Percentiles rank a stretch among this genome's conserved stretches.
These are phyloP conservation scores for Boletus calvinii DNA, from an alignment of 1,284 basidiomycete genomes.

Conservation along the genomic window DNA sequence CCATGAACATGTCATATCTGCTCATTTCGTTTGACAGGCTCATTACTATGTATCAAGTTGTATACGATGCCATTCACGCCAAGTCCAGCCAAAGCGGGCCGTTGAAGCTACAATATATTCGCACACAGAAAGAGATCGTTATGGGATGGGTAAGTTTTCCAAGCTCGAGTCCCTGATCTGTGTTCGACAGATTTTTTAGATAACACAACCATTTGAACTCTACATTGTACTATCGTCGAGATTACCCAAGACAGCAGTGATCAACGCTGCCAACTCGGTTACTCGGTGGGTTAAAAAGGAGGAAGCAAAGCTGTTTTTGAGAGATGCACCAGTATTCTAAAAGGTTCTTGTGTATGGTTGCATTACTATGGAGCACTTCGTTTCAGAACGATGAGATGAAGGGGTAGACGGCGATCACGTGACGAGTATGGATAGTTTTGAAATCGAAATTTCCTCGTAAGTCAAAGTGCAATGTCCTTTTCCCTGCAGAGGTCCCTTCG, in stretches of 20 bases:
- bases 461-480: conserved; percentile 25
- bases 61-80: conserved; percentile 85
- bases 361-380: background rate
- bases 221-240: conserved; percentile 83
- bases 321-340: conserved; percentile 86
- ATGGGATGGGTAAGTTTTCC: conserved; percentile 77
- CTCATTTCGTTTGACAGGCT: conserved; percentile 47
- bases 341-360: background rate
- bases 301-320: conserved; percentile 78
- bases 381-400: too few species aligned
- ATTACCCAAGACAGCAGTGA: conserved; percentile 81
- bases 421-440: conserved; percentile 4
- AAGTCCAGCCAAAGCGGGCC: conserved; percentile 76
- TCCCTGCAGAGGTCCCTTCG: conserved; percentile 22
- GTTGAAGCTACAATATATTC: conserved; percentile 81
- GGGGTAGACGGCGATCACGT: conserved; percentile 17
- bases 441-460: conserved; percentile 5
- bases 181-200: conserved; percentile 45
- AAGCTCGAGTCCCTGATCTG: background rate
- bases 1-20: background rate
- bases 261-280: conserved; percentile 86
- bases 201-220: conserved; percentile 90
- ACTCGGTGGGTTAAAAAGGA: conserved; percentile 89
- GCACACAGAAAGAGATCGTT: conserved; percentile 82
- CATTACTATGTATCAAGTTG: conserved; percentile 78